phyloP scores from a whole-genome alignment of 768 basidiomycete species.

The Trametes cubensis region DNA sequence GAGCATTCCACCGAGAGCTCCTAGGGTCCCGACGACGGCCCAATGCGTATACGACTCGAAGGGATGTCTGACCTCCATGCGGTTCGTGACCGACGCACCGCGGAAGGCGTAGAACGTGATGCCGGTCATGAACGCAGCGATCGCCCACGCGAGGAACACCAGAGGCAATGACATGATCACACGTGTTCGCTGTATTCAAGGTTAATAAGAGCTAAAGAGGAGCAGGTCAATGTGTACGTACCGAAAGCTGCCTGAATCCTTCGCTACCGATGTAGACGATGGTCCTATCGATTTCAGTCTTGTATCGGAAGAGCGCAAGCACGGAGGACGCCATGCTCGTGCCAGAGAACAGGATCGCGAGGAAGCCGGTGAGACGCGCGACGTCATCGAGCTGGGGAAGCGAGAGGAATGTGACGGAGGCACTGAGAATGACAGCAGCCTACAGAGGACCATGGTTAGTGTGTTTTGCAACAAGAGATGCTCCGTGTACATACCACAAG shows the following conservation, averaged over 20 bases:
- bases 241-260: slow-evolving; percentile 58
- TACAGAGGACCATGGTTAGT: slow-evolving; percentile 33
- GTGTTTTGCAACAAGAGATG: neutral
- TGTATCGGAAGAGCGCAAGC: slow-evolving; percentile 69
- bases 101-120: slow-evolving; percentile 68
- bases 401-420: slow-evolving; percentile 80
- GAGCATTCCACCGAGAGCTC: slow-evolving; percentile 63
- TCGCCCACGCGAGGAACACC: slow-evolving; percentile 72
- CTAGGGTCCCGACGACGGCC: slow-evolving; percentile 65
- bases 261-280: slow-evolving; percentile 49
- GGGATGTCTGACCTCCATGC: slow-evolving; percentile 39
- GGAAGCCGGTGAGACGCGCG: slow-evolving; percentile 64
- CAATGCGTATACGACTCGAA: slow-evolving; percentile 66
- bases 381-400: slow-evolving; percentile 72
- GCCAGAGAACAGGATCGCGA: slow-evolving; percentile 69
- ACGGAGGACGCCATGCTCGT: slow-evolving; percentile 71
- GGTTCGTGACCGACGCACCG: slow-evolving; percentile 46
- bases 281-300: slow-evolving; percentile 61
- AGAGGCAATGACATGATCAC: slow-evolving; percentile 72
- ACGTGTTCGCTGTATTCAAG: slow-evolving; percentile 51
- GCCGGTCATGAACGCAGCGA: slow-evolving; percentile 67
- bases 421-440: slow-evolving; percentile 81
- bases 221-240: slow-evolving; percentile 27
- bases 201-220: slow-evolving; percentile 18
- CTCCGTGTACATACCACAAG: slow-evolving; percentile 29